Base-by-base conservation (phyloP, 1,139 yeast species). In the Hansenula lynferdii region DNA sequence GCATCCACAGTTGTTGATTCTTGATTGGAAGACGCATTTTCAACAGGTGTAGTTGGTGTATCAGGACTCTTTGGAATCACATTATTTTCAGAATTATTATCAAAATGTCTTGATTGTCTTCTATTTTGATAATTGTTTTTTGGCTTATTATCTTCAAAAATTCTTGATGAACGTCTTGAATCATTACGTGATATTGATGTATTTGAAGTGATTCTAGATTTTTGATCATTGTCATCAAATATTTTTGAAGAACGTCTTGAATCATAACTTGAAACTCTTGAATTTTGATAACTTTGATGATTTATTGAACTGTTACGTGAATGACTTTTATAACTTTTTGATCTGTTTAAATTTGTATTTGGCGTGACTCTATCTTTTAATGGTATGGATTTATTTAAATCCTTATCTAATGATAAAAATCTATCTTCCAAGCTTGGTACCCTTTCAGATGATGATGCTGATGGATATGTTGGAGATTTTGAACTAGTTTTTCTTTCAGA, bases 371-470 rank as follows among this genome's bases (percentile, higher is more conserved):
- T 38, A 35, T 51, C 54, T 14, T 45, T 42, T 8, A 27, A 14
- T 29, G 56, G 56, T 5, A 51, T 51, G 6, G 45, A 30, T n/a
- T 43, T 37, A 34, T 52, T 52, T 18, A 52, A 37, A 8, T 51
- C 54, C 25, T 45, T 49, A 12, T 48, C 45, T 6, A 51, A 21
- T 6, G 49, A 44, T 1, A 38, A n/a, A 18, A 51, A 45, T 39
- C 55, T 41, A 9, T 46, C 39, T 29, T 51, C 55, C 12, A 45
- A 33, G 17, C 29, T 29, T 10, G 29, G 10, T 6, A 14, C 7
- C 25, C 29, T 32, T 14, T 23, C 22, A n/a, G 14, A 7, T 18
- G n/a, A n/a, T n/a, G n/a, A 29, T 20, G 14, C n/a, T 11, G 20
- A 28, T 14, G 28, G 15, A 8, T 18, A 23, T n/a, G n/a, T n/a